Evolutionary conservation across 208 protist genomes (phyloP).

Genomic region (Trypanosoma lewisi): DNA sequence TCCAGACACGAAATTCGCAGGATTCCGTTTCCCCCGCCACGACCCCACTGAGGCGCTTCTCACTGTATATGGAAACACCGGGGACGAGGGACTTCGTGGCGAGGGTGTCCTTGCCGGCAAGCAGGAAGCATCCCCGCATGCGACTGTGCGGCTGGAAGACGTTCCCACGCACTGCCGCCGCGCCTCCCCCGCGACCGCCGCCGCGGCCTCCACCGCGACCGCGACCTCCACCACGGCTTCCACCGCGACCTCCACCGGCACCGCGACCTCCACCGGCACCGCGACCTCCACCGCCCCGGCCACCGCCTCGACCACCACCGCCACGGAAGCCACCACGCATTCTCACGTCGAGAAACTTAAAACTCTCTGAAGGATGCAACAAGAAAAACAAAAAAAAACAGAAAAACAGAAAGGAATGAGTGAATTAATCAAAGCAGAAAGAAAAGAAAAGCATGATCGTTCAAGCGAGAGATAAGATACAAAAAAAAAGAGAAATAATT

Average conservation of each 20-base stretch:
- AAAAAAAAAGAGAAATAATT: conserved; percentile 7
- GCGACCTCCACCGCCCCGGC: conserved; percentile 48
- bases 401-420: conserved; percentile 8
- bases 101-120: conserved; percentile 97
- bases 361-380: conserved; percentile 1
- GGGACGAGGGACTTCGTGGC: conserved; percentile 97
- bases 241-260: conserved; percentile 43
- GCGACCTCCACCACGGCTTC: conserved; percentile 53
- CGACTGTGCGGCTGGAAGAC: conserved; percentile 96
- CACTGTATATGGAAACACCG: conserved; percentile 99
- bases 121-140: conserved; percentile 97
- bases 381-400: conserved; percentile 13
- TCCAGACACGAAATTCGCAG: conserved; percentile 99
- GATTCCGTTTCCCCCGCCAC: conserved; percentile 68
- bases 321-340: conserved; percentile 43
- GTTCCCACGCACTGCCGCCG: conserved; percentile 60
- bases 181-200: conserved; percentile 50
- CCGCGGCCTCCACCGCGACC: conserved; percentile 55
- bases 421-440: conserved; percentile 3
- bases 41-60: conserved; percentile 97
- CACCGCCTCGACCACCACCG: conserved; percentile 38
- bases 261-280: conserved; percentile 44
- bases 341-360: conserved; percentile 25
- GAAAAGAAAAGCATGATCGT: conserved; percentile 1
- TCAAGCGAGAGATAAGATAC: conserved; percentile 1